These are phyloP conservation scores for Daldinia sp. DNA, from an alignment of 2,329 filamentous ascomycete species.

Conservation along the genomic window DNA sequence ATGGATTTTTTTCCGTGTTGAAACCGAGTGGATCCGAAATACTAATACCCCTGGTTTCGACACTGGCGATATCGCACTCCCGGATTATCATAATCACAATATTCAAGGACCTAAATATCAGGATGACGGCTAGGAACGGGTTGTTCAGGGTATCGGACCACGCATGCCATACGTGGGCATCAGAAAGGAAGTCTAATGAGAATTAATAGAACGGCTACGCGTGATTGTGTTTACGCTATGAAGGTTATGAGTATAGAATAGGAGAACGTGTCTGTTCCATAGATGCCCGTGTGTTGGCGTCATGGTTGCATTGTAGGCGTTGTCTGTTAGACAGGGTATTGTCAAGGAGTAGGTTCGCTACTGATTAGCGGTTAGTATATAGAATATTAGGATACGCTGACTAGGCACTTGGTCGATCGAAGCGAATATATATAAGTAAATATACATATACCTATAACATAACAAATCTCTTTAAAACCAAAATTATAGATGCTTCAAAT, in stretches of 20 bases:
- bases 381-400: conserved; percentile 10
- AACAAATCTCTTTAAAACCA: not conserved
- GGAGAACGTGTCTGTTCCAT: conserved; percentile 1
- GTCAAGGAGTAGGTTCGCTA: not conserved
- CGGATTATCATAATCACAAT: conserved; percentile 66
- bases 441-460: too few relatives aligned
- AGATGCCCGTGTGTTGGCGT: conserved; percentile 16
- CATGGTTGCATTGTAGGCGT: conserved; percentile 38
- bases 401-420: conserved; percentile 7
- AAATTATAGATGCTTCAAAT: not conserved
- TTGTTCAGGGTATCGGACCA: conserved; percentile 9
- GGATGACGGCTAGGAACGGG: conserved; percentile 54
- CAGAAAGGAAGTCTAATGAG: not conserved
- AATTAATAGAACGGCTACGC: not conserved
- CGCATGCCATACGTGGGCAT: not conserved
- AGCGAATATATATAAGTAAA: not conserved
- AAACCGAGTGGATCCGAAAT: conserved; percentile 86
- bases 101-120: conserved; percentile 58
- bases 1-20: conserved; percentile 95
- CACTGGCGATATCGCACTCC: conserved; percentile 79
- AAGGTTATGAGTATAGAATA: not conserved
- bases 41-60: conserved; percentile 56
- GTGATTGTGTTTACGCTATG: not conserved
- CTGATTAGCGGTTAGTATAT: not conserved
- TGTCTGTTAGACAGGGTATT: conserved; percentile 26